A percentile compares a stretch with the other conserved stretches of the same genome.
Conservation (phyloP, 1,284 basidiomycete species). For the Cryptococcus hybrid region DNA sequence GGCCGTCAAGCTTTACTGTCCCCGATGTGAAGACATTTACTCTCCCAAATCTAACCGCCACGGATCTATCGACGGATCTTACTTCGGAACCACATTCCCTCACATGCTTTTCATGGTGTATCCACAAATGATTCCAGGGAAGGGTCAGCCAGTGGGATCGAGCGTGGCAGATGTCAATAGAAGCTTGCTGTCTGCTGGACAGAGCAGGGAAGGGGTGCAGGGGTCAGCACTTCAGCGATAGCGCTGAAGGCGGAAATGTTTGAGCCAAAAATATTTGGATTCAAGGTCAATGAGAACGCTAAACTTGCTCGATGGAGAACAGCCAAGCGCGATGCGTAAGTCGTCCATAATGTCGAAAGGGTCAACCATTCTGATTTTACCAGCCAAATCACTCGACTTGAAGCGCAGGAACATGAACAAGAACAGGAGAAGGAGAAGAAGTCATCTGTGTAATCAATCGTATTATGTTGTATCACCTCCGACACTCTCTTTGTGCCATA, state of each 20-base stretch:
- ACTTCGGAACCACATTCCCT: slow-evolving; percentile 94
- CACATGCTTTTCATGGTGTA: slow-evolving; percentile 95
- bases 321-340: slow-evolving; percentile 76
- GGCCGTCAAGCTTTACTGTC: slow-evolving; percentile 95
- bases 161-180: slow-evolving; percentile 21
- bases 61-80: slow-evolving; percentile 92
- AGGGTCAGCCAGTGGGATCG: slow-evolving; percentile 57
- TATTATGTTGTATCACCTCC: background rate
- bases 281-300: slow-evolving; percentile 90
- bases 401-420: slow-evolving; percentile 47
- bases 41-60: slow-evolving; percentile 92
- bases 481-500: no score
- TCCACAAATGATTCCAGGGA: slow-evolving; percentile 81
- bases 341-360: slow-evolving; percentile 7
- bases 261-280: slow-evolving; percentile 88
- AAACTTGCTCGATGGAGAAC: slow-evolving; percentile 91
- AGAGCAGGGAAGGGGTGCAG: slow-evolving; percentile 34
- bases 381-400: slow-evolving; percentile 51
- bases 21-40: slow-evolving; percentile 94
- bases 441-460: background rate
- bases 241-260: slow-evolving; percentile 86
- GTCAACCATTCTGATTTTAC: background rate
- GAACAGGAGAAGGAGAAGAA: slow-evolving; percentile 6
- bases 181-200: slow-evolving; percentile 16
- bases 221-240: slow-evolving; percentile 62